Percentiles rank a stretch among this genome's conserved stretches.
Evolutionary conservation across 1,284 basidiomycete species (phyloP).

Genomic region (Moniliella sp.): DNA sequence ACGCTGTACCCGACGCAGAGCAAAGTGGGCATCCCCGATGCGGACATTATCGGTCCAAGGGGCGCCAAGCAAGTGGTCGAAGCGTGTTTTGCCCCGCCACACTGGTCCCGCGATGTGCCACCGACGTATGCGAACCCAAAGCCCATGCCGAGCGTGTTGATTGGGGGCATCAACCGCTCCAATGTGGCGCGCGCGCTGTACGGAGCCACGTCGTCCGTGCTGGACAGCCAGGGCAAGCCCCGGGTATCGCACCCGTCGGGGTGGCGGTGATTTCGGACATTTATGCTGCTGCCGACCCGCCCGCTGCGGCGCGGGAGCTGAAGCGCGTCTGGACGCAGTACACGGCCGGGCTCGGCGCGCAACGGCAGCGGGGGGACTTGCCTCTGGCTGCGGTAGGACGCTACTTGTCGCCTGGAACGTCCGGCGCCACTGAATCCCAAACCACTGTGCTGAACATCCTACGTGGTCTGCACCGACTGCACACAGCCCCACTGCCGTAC

Average conservation of each 20-base stretch:
- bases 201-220: too few species aligned
- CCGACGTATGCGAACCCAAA: too few species aligned
- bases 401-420: too few species aligned
- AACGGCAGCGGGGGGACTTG: too few species aligned
- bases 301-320: too few species aligned
- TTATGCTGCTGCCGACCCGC: slow-evolving; percentile 48
- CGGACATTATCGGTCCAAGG: slow-evolving; percentile 14
- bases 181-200: slow-evolving; percentile 19
- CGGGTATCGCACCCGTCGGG: slow-evolving; percentile 39
- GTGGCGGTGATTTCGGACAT: slow-evolving; percentile 81
- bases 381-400: too few species aligned
- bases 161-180: slow-evolving; percentile 23
- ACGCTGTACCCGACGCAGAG: slow-evolving; percentile 34
- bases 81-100: slow-evolving; percentile 5
- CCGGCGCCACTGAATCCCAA: too few species aligned
- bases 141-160: slow-evolving; percentile 25
- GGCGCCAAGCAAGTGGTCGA: slow-evolving; percentile 15
- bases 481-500: slow-evolving; percentile 7
- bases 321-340: too few species aligned
- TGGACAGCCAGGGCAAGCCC: too few species aligned
- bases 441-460: too few species aligned
- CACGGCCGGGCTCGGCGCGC: too few species aligned
- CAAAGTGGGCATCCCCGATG: slow-evolving; percentile 27
- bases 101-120: too few species aligned
- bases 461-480: slow-evolving; percentile 3